Base-by-base conservation (phyloP, 768 basidiomycete genomes). In the Daedaleopsis sinensis region DNA sequence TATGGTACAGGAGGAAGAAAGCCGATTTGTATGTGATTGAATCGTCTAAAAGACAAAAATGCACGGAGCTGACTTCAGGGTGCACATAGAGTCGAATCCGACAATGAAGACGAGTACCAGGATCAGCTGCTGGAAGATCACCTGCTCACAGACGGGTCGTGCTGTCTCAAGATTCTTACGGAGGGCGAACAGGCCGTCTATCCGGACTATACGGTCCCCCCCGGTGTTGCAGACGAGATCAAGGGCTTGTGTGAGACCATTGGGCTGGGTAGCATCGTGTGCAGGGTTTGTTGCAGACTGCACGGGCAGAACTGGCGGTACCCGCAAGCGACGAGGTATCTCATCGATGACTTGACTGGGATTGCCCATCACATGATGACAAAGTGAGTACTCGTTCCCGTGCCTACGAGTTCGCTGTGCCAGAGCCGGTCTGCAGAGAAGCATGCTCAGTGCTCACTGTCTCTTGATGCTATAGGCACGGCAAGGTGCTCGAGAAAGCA, bases 281-380 rank as follows among this genome's bases (percentile, higher is more conserved):
- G 55, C 43, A 10, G 2, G 18, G 10, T n/a, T 1, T 55, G 55
- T 44, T 18, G 46, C 4, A n/a, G n/a, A 5, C 27, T 47, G 43
- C 7, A 24, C 5, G 23, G 27, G 1, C n/a, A 19, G 38, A 27
- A 16, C 27, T 5, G 37, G 15, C 8, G n/a, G n/a, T n/a, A n/a
- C n/a, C n/a, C n/a, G n/a, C n/a, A 13, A 21, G 39, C 24, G 23
- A 21, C 44, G 43, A 44, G 21, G 55, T n/a, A n/a, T n/a, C n/a
- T n/a, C n/a, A n/a, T n/a, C n/a, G n/a, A n/a, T n/a, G 55, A 55
- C 32, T 16, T 55, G 5, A n/a, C 4, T 1, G 18, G 35, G 3
- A 15, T 47, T 3, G 55, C 55, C 9, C 55, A 55, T 21, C 55
- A 55, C 15, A 46, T 47, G 55, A 46, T 46, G 24, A 19, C 55